Evolutionary conservation across 441 rosid genomes (phyloP), one percentile per base, ranked within the genome.

Genomic region (Biscutella laevigata): DNA sequence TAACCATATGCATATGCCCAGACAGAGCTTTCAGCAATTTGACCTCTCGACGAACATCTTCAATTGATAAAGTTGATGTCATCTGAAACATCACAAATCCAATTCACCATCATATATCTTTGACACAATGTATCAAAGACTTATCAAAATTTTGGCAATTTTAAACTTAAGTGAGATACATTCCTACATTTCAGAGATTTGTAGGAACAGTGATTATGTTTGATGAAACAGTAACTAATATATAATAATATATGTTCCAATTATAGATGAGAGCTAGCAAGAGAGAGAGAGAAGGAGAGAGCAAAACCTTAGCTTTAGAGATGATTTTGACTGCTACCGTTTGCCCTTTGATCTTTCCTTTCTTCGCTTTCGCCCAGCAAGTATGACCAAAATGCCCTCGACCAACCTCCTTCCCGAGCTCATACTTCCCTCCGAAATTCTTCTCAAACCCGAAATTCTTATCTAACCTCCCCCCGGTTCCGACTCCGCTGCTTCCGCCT

Each of bases 301-400:
- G n/a, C n/a, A n/a, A n/a, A 24, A 83, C 86, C 79, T 78, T 80
- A 49, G 84, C 69, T 72, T 83, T 83, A 3, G 90, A 73, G 37
- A 83, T 78, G 77, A 83, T 68, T 71, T 83, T 83, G 62, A 80
- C 83, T 3, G 90, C 90, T 21, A 80, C 77, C 0, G 77, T 45
- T 59, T 71, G 74, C 8, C 84, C 84, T 62, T 83, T 83, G 68
- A 78, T 70, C 56, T 75, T 68, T 25, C 90, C 86, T 61, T 78
- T 83, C 73, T 71, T 83, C 0, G 75, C 75, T 64, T 76, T 78
- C 1, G 84, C 90, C 77, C 75, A 78, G 57, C 84, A 80, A 38
- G 86, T 80, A 70, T 83, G 82, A 49, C 90, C 90, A 51, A 83
- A 83, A 76, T 83, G 90, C 34, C 90, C 86, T 53, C 86, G 76